Conservation (phyloP, 2,329 filamentous ascomycete genomes). For the Seiridium unicorne region DNA sequence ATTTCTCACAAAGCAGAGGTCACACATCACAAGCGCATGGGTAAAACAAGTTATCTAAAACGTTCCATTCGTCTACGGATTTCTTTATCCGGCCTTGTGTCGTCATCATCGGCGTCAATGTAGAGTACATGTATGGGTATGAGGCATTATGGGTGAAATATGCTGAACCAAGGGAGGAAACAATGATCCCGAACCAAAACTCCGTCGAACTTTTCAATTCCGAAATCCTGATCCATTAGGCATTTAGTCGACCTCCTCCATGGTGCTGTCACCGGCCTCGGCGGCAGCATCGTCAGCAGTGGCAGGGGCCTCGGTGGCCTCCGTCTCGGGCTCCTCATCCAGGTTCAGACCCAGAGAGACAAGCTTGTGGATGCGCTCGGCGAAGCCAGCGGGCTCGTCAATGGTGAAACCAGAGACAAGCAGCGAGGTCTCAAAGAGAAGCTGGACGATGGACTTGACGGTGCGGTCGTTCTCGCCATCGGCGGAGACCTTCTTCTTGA, state of each 20-base stretch:
- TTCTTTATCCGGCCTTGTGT: slow-evolving; percentile 25
- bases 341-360: slow-evolving; percentile 97
- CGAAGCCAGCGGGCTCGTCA: slow-evolving; percentile 95
- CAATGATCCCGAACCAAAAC: slow-evolving; percentile 35
- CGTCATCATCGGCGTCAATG: slow-evolving; percentile 27
- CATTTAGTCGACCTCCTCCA: slow-evolving; percentile 98
- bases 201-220: slow-evolving; percentile 39
- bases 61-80: slow-evolving; percentile 27
- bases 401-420: slow-evolving; percentile 99
- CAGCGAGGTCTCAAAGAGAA: slow-evolving; percentile 98
- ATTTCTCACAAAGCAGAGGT: no score
- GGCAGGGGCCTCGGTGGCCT: slow-evolving; percentile 44
- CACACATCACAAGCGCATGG: no score
- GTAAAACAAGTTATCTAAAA: slow-evolving; percentile 6
- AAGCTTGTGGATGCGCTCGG: slow-evolving; percentile 99
- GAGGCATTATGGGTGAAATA: slow-evolving; percentile 25
- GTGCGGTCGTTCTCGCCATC: slow-evolving; percentile 98
- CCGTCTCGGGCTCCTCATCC: slow-evolving; percentile 84
- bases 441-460: slow-evolving; percentile 98
- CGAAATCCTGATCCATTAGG: slow-evolving; percentile 22
- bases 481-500: slow-evolving; percentile 98
- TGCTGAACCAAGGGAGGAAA: slow-evolving; percentile 28
- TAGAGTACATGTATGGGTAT: slow-evolving; percentile 32
- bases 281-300: slow-evolving; percentile 58
- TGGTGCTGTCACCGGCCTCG: slow-evolving; percentile 82